Percentiles rank a stretch among this genome's conserved stretches.
These are phyloP conservation scores for Jacaranda mimosifolia DNA, from an alignment of 257 asterid genomes.

Conservation along the genomic window DNA sequence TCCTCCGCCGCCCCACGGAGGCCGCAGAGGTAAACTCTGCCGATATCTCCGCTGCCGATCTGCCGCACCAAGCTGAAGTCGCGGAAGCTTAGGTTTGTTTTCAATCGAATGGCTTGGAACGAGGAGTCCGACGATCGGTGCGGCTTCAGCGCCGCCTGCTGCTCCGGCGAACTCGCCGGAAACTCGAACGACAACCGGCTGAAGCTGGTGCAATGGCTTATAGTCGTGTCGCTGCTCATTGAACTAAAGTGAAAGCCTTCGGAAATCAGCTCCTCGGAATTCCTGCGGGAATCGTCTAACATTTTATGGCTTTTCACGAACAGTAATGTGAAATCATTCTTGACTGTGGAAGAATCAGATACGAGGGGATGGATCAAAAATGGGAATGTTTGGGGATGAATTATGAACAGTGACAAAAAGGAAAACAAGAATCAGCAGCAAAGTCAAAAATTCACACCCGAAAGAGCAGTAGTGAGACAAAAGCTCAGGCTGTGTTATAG, in stretches of 20 bases:
- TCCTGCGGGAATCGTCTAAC: conserved; percentile 40
- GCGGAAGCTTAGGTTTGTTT: conserved; percentile 52
- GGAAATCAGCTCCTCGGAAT: conserved; percentile 43
- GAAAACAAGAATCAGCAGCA: conserved; percentile 20
- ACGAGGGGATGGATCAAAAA: background rate
- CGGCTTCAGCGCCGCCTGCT: conserved; percentile 53
- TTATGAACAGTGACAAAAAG: conserved; percentile 17
- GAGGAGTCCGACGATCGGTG: conserved; percentile 85
- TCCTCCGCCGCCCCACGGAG: conserved; percentile 49
- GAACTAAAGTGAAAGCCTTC: conserved; percentile 49
- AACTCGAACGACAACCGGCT: conserved; percentile 74
- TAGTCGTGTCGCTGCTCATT: conserved; percentile 68
- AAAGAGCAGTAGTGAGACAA: conserved; percentile 9
- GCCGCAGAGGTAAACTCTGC: conserved; percentile 78
- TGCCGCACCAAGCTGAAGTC: conserved; percentile 79
- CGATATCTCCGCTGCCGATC: conserved; percentile 91
- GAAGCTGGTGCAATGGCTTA: conserved; percentile 67
- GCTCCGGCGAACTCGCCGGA: conserved; percentile 65
- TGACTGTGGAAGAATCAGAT: conserved; percentile 32
- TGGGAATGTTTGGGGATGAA: conserved; percentile 14
- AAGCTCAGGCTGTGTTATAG: background rate
- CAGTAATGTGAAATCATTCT: background rate
- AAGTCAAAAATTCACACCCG: conserved; percentile 34
- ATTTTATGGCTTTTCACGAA: conserved; percentile 38
- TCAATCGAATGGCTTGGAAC: conserved; percentile 53